These are phyloP conservation scores for Penicillium verrucosum DNA, from an alignment of 2,329 filamentous ascomycete genomes.

Conservation along the genomic window DNA sequence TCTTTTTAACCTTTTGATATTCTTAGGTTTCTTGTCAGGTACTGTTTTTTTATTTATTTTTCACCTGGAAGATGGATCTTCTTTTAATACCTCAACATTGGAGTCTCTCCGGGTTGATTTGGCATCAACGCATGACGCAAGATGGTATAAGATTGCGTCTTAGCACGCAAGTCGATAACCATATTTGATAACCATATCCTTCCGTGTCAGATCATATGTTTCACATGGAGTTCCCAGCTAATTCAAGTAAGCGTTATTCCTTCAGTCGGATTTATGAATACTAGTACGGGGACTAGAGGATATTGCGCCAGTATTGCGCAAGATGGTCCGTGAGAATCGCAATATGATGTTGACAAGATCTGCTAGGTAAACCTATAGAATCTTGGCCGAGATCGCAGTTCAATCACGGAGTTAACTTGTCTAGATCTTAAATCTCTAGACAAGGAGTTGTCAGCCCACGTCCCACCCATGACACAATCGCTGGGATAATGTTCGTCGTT, in stretches of 20 bases:
- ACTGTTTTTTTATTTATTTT: background rate
- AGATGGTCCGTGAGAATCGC: background rate
- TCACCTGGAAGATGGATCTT: background rate
- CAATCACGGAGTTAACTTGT: too few species aligned
- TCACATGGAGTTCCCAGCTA: background rate
- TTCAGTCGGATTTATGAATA: background rate
- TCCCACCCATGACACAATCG: background rate
- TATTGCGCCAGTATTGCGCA: background rate
- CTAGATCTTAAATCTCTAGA: background rate
- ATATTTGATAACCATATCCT: background rate
- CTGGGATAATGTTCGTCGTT: background rate
- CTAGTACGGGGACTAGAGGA: background rate
- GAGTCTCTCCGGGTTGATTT: background rate
- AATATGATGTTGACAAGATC: background rate
- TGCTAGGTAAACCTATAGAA: background rate
- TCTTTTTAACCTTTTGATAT: background rate
- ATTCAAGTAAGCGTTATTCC: background rate
- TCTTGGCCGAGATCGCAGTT: background rate
- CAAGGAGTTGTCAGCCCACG: background rate
- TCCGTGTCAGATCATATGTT: background rate
- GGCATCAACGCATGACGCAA: constrained; percentile 4
- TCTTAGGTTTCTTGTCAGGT: background rate
- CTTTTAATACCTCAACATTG: background rate
- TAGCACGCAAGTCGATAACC: constrained; percentile 5
- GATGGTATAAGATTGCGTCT: background rate